Evolutionary conservation across 257 asterid species (phyloP), one percentile per base, ranked within the genome.

Genomic region (Solanum sparsipilum): DNA sequence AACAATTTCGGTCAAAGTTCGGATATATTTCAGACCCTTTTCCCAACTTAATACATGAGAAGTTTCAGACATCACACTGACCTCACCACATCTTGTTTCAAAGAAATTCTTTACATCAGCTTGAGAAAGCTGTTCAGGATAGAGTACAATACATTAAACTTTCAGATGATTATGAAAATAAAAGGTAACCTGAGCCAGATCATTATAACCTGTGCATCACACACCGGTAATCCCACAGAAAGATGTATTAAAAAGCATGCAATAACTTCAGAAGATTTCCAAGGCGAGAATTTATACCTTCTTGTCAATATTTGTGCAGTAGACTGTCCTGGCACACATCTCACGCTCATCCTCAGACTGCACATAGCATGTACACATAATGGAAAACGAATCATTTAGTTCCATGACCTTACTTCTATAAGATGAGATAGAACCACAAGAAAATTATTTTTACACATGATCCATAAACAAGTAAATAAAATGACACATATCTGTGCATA

Each of bases 331-430:
- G 67, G 98, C 98, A 84, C 99, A 96, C 99, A 96, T 96, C 92
- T 96, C 98, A 13, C 98, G 98, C 88, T 96, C 99, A 93, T 95
- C 98, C 93, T 96, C 98, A 1, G 99, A 96, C 98, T 96, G 67
- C 71, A 88, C 18, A 84, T 68, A 67, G 83, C 13, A 82, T 31
- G 70, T 48, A 48, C 70, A 82, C 6, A 81, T 29, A 82, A 52
- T 48, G 44, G 31, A 82, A 29, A 48, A 82, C 31, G 7, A 48
- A 82, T 13, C 71, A 10, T 31, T 82, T 31, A 82, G 18, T 82
- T 82, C 71, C 32, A 52, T 6, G 71, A n/a, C 39, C 67, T 16
- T 12, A 65, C 36, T 74, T 35, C 13, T 21, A 71, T 18, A 58
- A 18, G 29, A 41, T 73, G 48, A 29, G 23, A 85, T 6, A 31